Evolutionary conservation across 2,329 filamentous ascomycete species (phyloP).

Genomic region (Apiospora kogelbergensis): DNA sequence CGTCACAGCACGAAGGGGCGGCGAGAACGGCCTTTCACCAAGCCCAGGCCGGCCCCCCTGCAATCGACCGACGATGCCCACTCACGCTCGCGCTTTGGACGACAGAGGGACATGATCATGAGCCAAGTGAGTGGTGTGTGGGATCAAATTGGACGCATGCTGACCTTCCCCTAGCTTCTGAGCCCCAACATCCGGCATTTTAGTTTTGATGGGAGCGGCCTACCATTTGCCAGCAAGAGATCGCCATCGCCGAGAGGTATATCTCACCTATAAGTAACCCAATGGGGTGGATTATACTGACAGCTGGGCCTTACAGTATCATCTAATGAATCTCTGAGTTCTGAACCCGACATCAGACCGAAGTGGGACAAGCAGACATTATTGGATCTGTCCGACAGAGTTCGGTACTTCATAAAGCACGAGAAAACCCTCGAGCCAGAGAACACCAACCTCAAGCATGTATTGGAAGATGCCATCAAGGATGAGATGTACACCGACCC

Average conservation of each 20-base stretch:
- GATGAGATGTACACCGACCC: conserved; percentile 37
- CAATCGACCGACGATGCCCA: conserved; percentile 23
- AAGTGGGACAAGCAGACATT: conserved; percentile 19
- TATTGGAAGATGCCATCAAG: conserved; percentile 38
- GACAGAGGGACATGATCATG: conserved; percentile 27
- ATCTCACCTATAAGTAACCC: neutral
- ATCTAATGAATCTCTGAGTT: conserved; percentile 1
- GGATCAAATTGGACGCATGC: neutral
- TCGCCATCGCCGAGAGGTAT: conserved; percentile 25
- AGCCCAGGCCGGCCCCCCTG: conserved; percentile 20
- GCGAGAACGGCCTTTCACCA: conserved; percentile 20
- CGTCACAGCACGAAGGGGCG: conserved; percentile 19
- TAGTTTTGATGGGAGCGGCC: conserved; percentile 25
- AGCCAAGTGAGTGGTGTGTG: conserved; percentile 22
- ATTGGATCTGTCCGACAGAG: conserved; percentile 42
- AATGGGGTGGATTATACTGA: conserved; percentile 17
- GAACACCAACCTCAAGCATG: conserved; percentile 27
- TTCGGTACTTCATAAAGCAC: conserved; percentile 36
- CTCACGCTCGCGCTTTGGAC: conserved; percentile 22
- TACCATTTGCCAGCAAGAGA: conserved; percentile 21
- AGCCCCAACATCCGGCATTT: conserved; percentile 30
- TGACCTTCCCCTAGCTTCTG: neutral
- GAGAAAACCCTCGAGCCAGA: conserved; percentile 32
- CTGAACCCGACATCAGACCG: neutral
- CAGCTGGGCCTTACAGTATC: conserved; percentile 12